Conservation (phyloP, 768 basidiomycete species). For the Psilocybe azurescens region DNA sequence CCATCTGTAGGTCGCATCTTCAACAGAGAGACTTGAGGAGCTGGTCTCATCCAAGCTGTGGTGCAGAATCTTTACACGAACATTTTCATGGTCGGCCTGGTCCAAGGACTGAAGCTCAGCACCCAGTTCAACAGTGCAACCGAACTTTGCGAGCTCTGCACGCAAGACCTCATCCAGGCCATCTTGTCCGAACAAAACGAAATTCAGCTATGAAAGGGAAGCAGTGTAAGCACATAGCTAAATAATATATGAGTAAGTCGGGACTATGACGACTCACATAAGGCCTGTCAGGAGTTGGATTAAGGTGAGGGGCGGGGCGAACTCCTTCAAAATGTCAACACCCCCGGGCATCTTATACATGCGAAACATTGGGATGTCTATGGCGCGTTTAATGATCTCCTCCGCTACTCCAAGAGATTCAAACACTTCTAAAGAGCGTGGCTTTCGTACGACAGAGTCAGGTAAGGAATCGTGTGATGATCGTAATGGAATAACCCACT, state of each 20-base stretch:
- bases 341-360: conserved; percentile 40
- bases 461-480: too few relatives aligned
- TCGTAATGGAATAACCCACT: background rate
- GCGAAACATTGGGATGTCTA: conserved; percentile 24
- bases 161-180: conserved; percentile 40
- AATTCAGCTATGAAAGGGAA: conserved; percentile 8
- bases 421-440: conserved; percentile 48
- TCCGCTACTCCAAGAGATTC: conserved; percentile 40
- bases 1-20: conserved; percentile 35
- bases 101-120: conserved; percentile 49
- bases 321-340: conserved; percentile 29
- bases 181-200: conserved; percentile 34
- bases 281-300: conserved; percentile 36
- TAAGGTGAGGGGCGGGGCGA: conserved; percentile 27
- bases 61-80: conserved; percentile 39
- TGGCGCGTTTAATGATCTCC: conserved; percentile 34
- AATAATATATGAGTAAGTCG: too few relatives aligned
- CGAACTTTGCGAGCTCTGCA: conserved; percentile 32
- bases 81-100: conserved; percentile 35
- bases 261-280: conserved; percentile 30
- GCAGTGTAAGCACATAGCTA: too few relatives aligned
- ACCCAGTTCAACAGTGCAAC: conserved; percentile 44
- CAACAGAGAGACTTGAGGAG: conserved; percentile 10
- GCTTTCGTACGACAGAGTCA: conserved; percentile 29
- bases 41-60: background rate